phyloP scores from a whole-genome alignment of 78 protist species.

The Pirum gemmata region DNA sequence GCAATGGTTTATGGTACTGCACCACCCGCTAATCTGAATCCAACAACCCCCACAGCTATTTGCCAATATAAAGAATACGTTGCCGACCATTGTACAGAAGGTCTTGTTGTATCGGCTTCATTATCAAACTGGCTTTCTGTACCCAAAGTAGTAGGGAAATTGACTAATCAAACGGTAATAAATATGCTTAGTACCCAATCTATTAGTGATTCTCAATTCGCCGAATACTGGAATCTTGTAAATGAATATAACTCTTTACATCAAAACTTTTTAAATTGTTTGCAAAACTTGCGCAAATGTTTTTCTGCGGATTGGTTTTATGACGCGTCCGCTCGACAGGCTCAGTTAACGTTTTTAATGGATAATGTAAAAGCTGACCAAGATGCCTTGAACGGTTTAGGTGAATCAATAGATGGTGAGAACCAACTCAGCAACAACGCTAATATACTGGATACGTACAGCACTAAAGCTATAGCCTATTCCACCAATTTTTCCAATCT shows the following conservation, averaged over 20 bases:
- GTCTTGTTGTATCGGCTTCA: background rate
- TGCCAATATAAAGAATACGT: background rate
- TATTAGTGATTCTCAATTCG: background rate
- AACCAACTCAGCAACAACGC: background rate
- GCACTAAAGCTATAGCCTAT: background rate
- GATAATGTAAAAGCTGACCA: background rate
- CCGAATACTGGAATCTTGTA: background rate
- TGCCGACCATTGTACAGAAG: background rate
- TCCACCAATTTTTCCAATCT: background rate
- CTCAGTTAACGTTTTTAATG: background rate
- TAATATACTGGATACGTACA: background rate
- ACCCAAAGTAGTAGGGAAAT: background rate
- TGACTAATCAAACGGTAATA: background rate
- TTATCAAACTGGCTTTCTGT: background rate
- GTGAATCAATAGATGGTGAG: background rate
- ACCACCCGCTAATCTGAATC: background rate
- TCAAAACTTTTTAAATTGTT: background rate
- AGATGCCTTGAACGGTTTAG: background rate
- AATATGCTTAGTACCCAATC: background rate
- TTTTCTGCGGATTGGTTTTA: background rate
- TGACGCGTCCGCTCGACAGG: background rate
- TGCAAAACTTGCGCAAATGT: background rate
- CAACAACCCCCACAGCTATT: background rate
- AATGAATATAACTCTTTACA: background rate
- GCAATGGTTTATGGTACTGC: background rate